These are phyloP conservation scores for Phytophthora vignae DNA, from an alignment of 352 stramenopile species.

Conservation along the genomic window DNA sequence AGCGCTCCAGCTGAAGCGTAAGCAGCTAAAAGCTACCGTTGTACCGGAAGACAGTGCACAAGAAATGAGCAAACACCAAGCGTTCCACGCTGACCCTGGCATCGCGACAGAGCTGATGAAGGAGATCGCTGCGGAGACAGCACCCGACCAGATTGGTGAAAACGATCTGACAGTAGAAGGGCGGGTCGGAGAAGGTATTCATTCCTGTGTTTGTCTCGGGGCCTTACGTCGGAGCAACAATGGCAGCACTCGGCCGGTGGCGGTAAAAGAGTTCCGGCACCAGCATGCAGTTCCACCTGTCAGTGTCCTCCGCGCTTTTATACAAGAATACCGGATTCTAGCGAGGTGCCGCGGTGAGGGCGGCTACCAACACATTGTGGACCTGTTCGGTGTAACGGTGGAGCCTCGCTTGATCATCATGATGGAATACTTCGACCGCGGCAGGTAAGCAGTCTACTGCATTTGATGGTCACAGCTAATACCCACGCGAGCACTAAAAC, in stretches of 20 bases:
- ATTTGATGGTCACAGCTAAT: neutral
- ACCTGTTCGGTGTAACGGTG: constrained; percentile 40
- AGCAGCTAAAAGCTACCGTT: constrained; percentile 50
- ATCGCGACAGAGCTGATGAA: constrained; percentile 25
- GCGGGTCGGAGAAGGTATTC: constrained; percentile 41
- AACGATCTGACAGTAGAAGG: constrained; percentile 24
- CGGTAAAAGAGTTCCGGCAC: constrained; percentile 54
- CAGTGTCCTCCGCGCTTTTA: constrained; percentile 46
- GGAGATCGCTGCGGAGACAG: constrained; percentile 29
- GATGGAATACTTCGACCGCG: constrained; percentile 41
- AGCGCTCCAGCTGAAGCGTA: constrained; percentile 47
- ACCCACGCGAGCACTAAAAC: no score
- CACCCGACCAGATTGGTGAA: constrained; percentile 11
- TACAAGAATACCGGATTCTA: constrained; percentile 44
- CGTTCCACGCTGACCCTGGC: constrained; percentile 11
- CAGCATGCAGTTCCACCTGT: constrained; percentile 36
- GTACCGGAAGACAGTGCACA: constrained; percentile 28
- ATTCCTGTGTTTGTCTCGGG: constrained; percentile 41
- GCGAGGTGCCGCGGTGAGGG: constrained; percentile 20
- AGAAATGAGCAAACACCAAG: constrained; percentile 5
- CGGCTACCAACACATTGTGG: constrained; percentile 24
- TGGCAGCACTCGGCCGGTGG: constrained; percentile 18
- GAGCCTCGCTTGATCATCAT: constrained; percentile 38
- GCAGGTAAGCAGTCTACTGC: constrained; percentile 28
- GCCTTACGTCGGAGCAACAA: constrained; percentile 4